These are phyloP conservation scores for Urtica urens DNA, from an alignment of 306 rosid species.

Conservation along the genomic window DNA sequence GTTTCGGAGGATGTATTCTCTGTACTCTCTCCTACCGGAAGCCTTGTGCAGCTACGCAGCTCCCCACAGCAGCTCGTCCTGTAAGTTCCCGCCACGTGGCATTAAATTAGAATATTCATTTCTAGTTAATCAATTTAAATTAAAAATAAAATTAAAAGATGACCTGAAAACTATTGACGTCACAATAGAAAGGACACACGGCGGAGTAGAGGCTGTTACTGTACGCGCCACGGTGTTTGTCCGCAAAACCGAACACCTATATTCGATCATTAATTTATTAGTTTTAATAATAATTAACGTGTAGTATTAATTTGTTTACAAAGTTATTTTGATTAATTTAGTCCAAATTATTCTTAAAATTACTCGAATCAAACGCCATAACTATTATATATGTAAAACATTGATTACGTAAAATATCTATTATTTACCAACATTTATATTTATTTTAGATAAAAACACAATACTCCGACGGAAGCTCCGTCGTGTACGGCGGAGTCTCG, in stretches of 20 bases:
- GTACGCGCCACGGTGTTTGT: constrained; percentile 89
- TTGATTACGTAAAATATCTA: too few species aligned
- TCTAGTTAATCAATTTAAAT: too few species aligned
- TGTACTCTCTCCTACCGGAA: constrained; percentile 62
- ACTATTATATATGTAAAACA: too few species aligned
- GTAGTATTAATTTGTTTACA: too few species aligned
- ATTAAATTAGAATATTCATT: too few species aligned
- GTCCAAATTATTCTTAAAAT: too few species aligned
- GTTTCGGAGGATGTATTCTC: constrained; percentile 83
- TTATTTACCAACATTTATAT: background rate
- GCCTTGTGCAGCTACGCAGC: constrained; percentile 99
- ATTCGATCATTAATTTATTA: background rate
- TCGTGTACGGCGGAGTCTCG: constrained; percentile 78
- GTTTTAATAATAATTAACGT: too few species aligned
- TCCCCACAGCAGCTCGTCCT: constrained; percentile 96
- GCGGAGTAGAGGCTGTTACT: constrained; percentile 62
- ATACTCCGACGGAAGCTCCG: constrained; percentile 65
- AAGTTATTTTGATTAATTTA: too few species aligned
- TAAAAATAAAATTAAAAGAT: too few species aligned
- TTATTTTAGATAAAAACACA: background rate
- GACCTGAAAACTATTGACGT: constrained; percentile 91
- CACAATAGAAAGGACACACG: constrained; percentile 94
- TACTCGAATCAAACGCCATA: too few species aligned
- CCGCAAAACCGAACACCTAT: constrained; percentile 92
- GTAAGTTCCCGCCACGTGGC: too few species aligned